Evolutionary conservation across 371 early-diverging fungal genomes (phyloP).

Genomic region (Cladochytrium tenue): DNA sequence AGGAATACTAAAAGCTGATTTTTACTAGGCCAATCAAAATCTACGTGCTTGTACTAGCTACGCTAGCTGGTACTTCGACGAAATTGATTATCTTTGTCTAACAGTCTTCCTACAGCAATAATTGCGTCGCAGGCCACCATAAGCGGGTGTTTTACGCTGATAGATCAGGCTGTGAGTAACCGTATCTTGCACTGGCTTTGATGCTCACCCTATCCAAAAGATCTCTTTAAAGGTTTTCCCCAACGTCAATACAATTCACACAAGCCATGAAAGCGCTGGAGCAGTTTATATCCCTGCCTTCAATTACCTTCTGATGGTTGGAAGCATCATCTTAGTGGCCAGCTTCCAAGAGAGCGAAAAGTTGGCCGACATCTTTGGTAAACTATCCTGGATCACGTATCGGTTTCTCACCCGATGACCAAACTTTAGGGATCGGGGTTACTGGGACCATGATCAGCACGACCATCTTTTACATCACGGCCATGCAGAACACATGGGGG

Average conservation of each 20-base stretch:
- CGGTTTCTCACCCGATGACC: not conserved
- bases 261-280: constrained; percentile 38
- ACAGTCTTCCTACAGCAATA: constrained; percentile 33
- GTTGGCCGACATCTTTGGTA: constrained; percentile 35
- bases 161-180: constrained; percentile 51
- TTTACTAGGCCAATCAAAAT: constrained; percentile 28
- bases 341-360: constrained; percentile 39
- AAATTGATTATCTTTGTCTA: too few species aligned
- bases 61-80: constrained; percentile 47
- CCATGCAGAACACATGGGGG: constrained; percentile 37
- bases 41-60: constrained; percentile 48
- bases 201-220: constrained; percentile 12
- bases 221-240: constrained; percentile 59
- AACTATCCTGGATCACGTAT: not conserved
- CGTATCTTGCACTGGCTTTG: not conserved
- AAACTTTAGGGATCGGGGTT: constrained; percentile 31
- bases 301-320: constrained; percentile 49
- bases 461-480: constrained; percentile 31
- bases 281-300: constrained; percentile 59
- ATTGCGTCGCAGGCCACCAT: constrained; percentile 66
- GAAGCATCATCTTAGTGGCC: constrained; percentile 42
- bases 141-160: constrained; percentile 55
- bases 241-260: constrained; percentile 50
- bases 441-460: constrained; percentile 36
- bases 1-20: constrained; percentile 19